phyloP scores from a whole-genome alignment of 805 yeast genomes.

The Saturnispora ahearnii region DNA sequence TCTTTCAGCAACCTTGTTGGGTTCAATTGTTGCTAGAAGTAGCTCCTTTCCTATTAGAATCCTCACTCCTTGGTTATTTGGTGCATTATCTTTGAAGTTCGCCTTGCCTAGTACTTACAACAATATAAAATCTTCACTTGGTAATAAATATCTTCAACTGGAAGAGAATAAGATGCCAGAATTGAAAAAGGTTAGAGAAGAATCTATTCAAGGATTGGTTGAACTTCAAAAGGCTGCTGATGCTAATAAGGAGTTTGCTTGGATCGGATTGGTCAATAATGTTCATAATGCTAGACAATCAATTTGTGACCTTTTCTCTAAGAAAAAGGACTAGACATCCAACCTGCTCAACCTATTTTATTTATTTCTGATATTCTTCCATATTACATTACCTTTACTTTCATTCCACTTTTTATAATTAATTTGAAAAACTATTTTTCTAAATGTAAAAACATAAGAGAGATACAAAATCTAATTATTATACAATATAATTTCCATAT shows the following conservation, averaged over 20 bases:
- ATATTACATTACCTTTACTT: background rate
- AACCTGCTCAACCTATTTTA: background rate
- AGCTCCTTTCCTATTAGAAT: slow-evolving; percentile 43
- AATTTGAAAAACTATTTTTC: background rate
- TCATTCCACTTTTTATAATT: background rate
- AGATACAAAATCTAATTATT: too few relatives aligned
- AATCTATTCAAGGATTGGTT: slow-evolving; percentile 3
- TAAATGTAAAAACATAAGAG: background rate
- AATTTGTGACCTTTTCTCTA: background rate
- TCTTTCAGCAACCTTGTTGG: slow-evolving; percentile 45
- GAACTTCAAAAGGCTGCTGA: background rate
- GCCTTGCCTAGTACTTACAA: slow-evolving; percentile 44
- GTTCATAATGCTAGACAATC: slow-evolving; percentile 11
- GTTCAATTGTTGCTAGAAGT: slow-evolving; percentile 44
- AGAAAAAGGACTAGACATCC: background rate
- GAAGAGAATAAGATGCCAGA: slow-evolving; percentile 34
- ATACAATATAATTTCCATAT: too few relatives aligned
- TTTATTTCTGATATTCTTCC: background rate
- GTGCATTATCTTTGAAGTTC: slow-evolving; percentile 34
- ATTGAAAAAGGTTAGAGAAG: slow-evolving; percentile 20
- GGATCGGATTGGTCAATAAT: slow-evolving; percentile 8
- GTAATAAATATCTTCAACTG: slow-evolving; percentile 13
- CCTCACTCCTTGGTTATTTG: slow-evolving; percentile 42
- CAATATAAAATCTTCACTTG: slow-evolving; percentile 24
- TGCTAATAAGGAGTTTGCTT: slow-evolving; percentile 3